A percentile compares a stretch with the other conserved stretches of the same genome.
phyloP scores from a whole-genome alignment of 805 yeast genomes.

The Candida hungchunana region DNA sequence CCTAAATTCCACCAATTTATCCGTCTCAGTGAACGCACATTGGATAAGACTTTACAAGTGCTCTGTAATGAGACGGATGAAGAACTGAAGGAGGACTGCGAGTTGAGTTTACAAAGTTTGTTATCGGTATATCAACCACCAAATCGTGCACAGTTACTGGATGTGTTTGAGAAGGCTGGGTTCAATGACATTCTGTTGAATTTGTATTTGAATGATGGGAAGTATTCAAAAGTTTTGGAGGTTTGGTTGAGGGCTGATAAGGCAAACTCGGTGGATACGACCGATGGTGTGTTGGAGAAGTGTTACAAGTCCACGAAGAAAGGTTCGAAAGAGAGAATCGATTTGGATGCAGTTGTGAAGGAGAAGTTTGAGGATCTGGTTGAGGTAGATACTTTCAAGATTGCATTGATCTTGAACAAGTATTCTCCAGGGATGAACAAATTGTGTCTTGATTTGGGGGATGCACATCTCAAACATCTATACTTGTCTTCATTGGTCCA shows the following conservation, averaged over 20 bases:
- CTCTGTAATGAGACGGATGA: conserved; percentile 40
- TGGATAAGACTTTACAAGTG: conserved; percentile 43
- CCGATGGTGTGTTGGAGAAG: conserved; percentile 26
- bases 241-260: conserved; percentile 42
- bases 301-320: conserved; percentile 23
- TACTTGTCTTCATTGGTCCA: conserved; percentile 22
- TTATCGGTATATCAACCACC: conserved; percentile 63
- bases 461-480: conserved; percentile 22
- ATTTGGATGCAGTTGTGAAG: conserved; percentile 16
- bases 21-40: conserved; percentile 56
- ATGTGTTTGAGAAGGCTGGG: conserved; percentile 47
- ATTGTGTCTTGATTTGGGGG: conserved; percentile 12
- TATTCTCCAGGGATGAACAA: conserved; percentile 20
- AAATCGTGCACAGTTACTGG: conserved; percentile 44
- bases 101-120: conserved; percentile 70
- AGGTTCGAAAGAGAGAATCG: conserved; percentile 18
- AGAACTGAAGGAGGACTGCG: conserved; percentile 50
- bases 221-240: conserved; percentile 48
- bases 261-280: conserved; percentile 23
- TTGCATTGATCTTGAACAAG: conserved; percentile 25
- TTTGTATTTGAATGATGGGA: conserved; percentile 50
- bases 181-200: conserved; percentile 56
- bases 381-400: conserved; percentile 28
- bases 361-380: conserved; percentile 20
- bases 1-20: conserved; percentile 85